Percentiles rank a stretch among this genome's conserved stretches.
Evolutionary conservation across 1,284 basidiomycete genomes (phyloP).

Genomic region (Pascua sp.): DNA sequence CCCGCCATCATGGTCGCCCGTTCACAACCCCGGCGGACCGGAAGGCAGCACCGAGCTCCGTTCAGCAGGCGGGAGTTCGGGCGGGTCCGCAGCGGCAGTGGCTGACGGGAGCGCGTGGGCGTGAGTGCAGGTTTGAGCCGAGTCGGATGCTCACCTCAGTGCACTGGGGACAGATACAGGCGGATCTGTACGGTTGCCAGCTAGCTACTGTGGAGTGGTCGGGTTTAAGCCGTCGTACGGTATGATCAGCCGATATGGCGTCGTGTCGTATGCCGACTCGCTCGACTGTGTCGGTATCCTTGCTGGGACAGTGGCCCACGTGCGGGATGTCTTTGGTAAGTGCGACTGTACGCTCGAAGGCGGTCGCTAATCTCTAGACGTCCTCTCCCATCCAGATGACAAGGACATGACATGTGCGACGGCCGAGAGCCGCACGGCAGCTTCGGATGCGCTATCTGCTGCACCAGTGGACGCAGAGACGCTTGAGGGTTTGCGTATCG

Average conservation of each 20-base stretch:
- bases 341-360: too few species aligned
- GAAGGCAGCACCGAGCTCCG: slow-evolving; percentile 53
- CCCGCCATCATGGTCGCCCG: slow-evolving; percentile 51
- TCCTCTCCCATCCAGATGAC: slow-evolving; percentile 63
- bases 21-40: slow-evolving; percentile 64
- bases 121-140: slow-evolving; percentile 53
- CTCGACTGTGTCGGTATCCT: slow-evolving; percentile 90
- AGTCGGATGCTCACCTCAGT: slow-evolving; percentile 49
- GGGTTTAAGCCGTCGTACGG: slow-evolving; percentile 96
- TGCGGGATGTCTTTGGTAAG: slow-evolving; percentile 57
- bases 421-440: slow-evolving; percentile 48
- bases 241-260: slow-evolving; percentile 83
- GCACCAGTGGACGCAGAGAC: not conserved
- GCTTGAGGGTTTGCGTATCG: slow-evolving; percentile 32
- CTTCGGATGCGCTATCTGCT: not conserved
- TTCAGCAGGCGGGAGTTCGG: slow-evolving; percentile 61
- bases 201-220: slow-evolving; percentile 86
- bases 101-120: slow-evolving; percentile 66
- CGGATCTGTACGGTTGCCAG: slow-evolving; percentile 87
- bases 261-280: slow-evolving; percentile 90
- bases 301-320: slow-evolving; percentile 56
- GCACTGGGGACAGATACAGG: slow-evolving; percentile 94
- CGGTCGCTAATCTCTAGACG: slow-evolving; percentile 28
- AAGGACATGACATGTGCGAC: slow-evolving; percentile 74
- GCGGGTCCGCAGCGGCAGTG: slow-evolving; percentile 54